phyloP scores from a whole-genome alignment of 805 yeast species.

The Kuraishia borneana region DNA sequence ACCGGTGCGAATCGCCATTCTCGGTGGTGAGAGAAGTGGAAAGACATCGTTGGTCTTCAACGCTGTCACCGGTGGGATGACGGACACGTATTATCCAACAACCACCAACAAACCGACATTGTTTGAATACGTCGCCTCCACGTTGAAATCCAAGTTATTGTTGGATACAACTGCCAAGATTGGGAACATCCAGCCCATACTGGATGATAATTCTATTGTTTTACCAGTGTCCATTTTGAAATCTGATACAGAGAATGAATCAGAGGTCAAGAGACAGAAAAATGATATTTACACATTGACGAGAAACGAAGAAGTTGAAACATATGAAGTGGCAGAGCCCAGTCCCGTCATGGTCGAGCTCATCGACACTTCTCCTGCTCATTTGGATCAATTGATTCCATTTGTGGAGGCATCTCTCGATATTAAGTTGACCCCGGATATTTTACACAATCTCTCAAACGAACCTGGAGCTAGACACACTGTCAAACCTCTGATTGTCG shows the following conservation, averaged over 20 bases:
- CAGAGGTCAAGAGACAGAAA: constrained; percentile 5
- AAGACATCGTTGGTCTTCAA: constrained; percentile 47
- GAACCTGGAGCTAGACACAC: constrained; percentile 52
- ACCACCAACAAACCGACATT: constrained; percentile 41
- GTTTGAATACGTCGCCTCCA: constrained; percentile 28
- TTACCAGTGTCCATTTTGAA: constrained; percentile 2
- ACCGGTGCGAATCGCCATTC: constrained; percentile 47
- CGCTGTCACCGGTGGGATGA: constrained; percentile 33
- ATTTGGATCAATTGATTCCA: constrained; percentile 58
- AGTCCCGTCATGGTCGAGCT: constrained; percentile 58
- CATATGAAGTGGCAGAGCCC: constrained; percentile 35
- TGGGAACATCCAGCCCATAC: background rate
- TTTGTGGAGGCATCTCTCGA: constrained; percentile 65
- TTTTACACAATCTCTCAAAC: constrained; percentile 48
- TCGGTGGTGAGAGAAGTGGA: constrained; percentile 52
- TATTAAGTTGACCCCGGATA: constrained; percentile 45
- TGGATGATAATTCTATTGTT: background rate
- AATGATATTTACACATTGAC: constrained; percentile 9
- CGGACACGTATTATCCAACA: constrained; percentile 72
- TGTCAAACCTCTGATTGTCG: constrained; percentile 60
- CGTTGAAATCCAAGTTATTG: constrained; percentile 3
- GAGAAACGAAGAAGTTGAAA: constrained; percentile 2
- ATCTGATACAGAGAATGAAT: constrained; percentile 3
- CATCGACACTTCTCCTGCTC: constrained; percentile 66
- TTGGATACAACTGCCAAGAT: background rate